phyloP scores from a whole-genome alignment of 306 rosid species.

The Abrus precatorius region DNA sequence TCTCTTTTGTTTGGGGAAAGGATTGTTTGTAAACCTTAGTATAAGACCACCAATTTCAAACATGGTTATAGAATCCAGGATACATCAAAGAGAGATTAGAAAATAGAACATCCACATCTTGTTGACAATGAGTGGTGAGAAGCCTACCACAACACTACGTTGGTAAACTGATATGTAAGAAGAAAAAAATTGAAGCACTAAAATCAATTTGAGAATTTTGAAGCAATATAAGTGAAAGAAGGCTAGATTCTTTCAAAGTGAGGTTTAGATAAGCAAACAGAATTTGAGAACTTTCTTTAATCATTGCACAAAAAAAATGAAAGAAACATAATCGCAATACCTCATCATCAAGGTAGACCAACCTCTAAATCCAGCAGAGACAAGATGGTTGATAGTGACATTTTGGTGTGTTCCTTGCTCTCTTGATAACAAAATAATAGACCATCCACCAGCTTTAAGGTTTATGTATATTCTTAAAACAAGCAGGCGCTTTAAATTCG shows the following conservation, averaged over 20 bases:
- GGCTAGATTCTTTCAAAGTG: constrained; percentile 12
- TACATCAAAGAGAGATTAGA: not conserved
- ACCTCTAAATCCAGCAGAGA: constrained; percentile 67
- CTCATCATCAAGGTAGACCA: constrained; percentile 84
- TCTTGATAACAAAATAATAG: constrained; percentile 79
- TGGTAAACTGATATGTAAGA: not conserved
- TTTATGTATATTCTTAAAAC: constrained; percentile 61
- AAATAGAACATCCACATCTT: constrained; percentile 1
- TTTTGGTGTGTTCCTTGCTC: constrained; percentile 55
- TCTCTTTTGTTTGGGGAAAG: not conserved
- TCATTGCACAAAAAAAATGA: not conserved
- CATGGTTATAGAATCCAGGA: constrained; percentile 2
- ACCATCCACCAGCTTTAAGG: constrained; percentile 77
- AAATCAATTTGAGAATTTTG: constrained; percentile 19
- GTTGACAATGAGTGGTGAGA: not conserved
- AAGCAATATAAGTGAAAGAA: constrained; percentile 4
- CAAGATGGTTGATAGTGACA: constrained; percentile 62
- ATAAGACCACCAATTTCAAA: not conserved
- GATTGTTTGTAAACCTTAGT: not conserved
- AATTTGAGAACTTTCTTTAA: constrained; percentile 27
- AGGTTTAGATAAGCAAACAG: constrained; percentile 14
- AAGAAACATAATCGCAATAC: constrained; percentile 52
- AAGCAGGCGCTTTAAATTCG: constrained; percentile 61
- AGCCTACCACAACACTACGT: not conserved
- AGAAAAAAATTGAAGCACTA: not conserved